Base-by-base conservation (phyloP, 768 basidiomycete species). In the Tulasnella sp. region DNA sequence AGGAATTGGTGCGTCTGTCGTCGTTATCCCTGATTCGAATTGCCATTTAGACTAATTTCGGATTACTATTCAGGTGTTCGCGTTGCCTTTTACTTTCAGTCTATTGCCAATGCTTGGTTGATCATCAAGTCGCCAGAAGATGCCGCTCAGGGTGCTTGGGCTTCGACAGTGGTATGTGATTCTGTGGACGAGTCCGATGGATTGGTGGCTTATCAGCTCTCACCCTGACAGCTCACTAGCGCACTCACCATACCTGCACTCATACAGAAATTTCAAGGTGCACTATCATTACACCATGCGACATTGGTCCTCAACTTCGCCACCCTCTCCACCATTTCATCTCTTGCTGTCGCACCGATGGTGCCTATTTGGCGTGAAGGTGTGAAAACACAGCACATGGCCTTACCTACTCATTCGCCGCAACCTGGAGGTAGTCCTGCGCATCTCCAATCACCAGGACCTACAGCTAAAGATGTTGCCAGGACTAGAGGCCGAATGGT, bases 241-340 rank as follows among this genome's bases (percentile, higher is more conserved):
- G 53, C 53, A 1, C 48, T 55, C 19, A 37, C 51, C 20, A 29
- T 55, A n/a, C 53, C 53, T 8, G 53, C 53, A 12, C 39, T 50
- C 4, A 53, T 40, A 9, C 51, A 53, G 22, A 55, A 55, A 27
- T 7, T 33, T 1, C 37, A 55, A 29, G 24, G 48, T 15, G 16
- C 49, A 15, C 39, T 55, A 22, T 42, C 54, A 1, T 25, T 55
- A 16, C 48, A 50, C 25, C 54, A 55, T 55, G 49, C 54, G 12
- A 34, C 41, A 7, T 41, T 55, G 2, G 50, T 51, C 22, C 54
- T 55, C 41, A 55, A 55, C 50, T 55, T 51, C 48, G 35, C 54
- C 22, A 55, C 48, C 9, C 54, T 55, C 16, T 53, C 52, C 16
- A 52, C 50, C 27, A 24, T 55, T 32, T 40, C 48, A 5, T 41